Conservation (phyloP, 495 filamentous ascomycete genomes). For the Neohortaea acidophila region DNA sequence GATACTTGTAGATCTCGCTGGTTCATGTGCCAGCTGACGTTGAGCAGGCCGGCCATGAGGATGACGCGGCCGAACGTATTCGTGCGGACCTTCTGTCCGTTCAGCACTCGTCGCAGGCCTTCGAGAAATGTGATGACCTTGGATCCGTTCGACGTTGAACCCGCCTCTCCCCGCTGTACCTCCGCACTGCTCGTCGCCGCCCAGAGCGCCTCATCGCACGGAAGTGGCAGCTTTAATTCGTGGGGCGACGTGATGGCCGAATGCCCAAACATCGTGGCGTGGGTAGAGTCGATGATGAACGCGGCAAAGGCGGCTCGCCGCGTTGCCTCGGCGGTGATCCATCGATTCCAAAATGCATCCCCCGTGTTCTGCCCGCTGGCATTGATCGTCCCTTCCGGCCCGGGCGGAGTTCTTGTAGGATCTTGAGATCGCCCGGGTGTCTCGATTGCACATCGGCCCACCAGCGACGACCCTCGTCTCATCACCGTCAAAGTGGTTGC, state of each 20-base stretch:
- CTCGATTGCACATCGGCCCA: slow-evolving; percentile 76
- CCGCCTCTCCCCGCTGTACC: slow-evolving; percentile 73
- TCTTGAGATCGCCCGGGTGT: slow-evolving; percentile 62
- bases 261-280: slow-evolving; percentile 97
- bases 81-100: slow-evolving; percentile 72
- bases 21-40: slow-evolving; percentile 95
- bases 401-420: slow-evolving; percentile 33
- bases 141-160: slow-evolving; percentile 64
- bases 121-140: slow-evolving; percentile 83
- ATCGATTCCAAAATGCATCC: slow-evolving; percentile 91
- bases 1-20: slow-evolving; percentile 90
- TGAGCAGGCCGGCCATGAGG: slow-evolving; percentile 85
- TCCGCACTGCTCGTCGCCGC: slow-evolving; percentile 79
- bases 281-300: slow-evolving; percentile 88
- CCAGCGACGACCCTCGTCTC: slow-evolving; percentile 80
- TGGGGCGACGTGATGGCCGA: slow-evolving; percentile 94
- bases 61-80: slow-evolving; percentile 93
- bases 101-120: slow-evolving; percentile 78
- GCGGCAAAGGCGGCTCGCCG: slow-evolving; percentile 83
- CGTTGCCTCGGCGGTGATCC: slow-evolving; percentile 90
- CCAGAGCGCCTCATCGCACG: slow-evolving; percentile 90
- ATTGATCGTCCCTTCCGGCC: slow-evolving; percentile 27
- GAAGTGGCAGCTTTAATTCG: slow-evolving; percentile 81
- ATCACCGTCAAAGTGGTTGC: slow-evolving; percentile 91
- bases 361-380: slow-evolving; percentile 37